Conservation (phyloP, 192 early-diverging fungal species). For the Gaertneriomyces sp. region DNA sequence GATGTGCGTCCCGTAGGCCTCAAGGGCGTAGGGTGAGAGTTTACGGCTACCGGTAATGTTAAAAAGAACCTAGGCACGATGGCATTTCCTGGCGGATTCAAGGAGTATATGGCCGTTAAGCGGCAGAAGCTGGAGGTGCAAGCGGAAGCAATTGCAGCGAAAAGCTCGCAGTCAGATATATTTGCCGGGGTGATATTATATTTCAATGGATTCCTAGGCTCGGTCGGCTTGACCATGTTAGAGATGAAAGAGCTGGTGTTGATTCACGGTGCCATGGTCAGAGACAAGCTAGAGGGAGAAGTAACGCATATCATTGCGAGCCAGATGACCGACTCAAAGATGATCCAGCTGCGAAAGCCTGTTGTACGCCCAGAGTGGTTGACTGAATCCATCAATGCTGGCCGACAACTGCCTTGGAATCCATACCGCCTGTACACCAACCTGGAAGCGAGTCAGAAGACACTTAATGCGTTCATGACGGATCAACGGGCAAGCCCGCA, state of each 20-base stretch:
- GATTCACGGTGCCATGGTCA: constrained; percentile 34
- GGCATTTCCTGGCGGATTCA: constrained; percentile 36
- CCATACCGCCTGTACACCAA: constrained; percentile 35
- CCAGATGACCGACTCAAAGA: constrained; percentile 32
- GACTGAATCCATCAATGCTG: constrained; percentile 59
- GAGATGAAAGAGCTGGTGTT: constrained; percentile 25
- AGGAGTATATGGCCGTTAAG: constrained; percentile 46
- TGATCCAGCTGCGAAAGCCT: constrained; percentile 28
- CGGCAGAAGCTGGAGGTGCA: constrained; percentile 41
- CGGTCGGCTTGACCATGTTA: constrained; percentile 15
- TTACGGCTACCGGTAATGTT: too few relatives aligned
- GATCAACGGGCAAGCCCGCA: neutral
- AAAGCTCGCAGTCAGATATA: neutral
- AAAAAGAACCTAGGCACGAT: neutral
- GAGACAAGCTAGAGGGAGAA: constrained; percentile 29
- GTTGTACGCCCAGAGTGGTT: constrained; percentile 64
- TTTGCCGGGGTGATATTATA: constrained; percentile 28
- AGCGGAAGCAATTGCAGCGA: constrained; percentile 19
- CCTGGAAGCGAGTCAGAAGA: constrained; percentile 3
- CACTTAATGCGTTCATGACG: neutral
- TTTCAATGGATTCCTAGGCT: constrained; percentile 31
- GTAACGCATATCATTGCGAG: constrained; percentile 48
- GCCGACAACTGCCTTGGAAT: constrained; percentile 64
- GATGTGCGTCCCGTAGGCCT: too few relatives aligned
- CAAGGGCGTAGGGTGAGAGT: too few relatives aligned